Conservation (phyloP, 345 rosid species). For the Acer campestre region DNA sequence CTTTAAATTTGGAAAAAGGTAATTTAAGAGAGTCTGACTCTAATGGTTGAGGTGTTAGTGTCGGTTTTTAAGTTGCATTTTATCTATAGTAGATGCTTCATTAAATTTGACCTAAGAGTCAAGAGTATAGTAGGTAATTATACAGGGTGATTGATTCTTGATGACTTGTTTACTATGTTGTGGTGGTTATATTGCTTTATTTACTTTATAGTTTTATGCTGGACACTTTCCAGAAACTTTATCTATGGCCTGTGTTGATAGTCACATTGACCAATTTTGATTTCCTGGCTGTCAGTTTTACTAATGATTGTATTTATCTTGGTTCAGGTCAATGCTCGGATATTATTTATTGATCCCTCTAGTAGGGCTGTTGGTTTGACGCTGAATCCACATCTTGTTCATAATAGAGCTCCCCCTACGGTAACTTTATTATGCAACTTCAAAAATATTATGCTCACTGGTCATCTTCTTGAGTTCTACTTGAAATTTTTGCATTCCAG, state of each 20-base stretch:
- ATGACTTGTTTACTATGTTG: not conserved
- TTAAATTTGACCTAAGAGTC: too few relatives aligned
- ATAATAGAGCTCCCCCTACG: conserved; percentile 70
- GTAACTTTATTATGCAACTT: conserved; percentile 45
- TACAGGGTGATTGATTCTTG: not conserved
- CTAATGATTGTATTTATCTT: conserved; percentile 16
- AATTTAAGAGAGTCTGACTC: too few relatives aligned
- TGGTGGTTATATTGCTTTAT: conserved; percentile 8
- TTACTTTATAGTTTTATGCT: not conserved
- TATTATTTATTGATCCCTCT: conserved; percentile 87
- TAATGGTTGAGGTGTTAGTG: too few relatives aligned
- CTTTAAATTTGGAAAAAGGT: too few relatives aligned
- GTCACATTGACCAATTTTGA: not conserved
- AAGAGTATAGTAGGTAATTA: too few relatives aligned
- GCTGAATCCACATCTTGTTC: conserved; percentile 79
- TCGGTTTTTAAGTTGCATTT: too few relatives aligned
- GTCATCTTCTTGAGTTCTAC: not conserved
- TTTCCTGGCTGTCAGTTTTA: not conserved
- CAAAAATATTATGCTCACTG: not conserved
- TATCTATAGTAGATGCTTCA: too few relatives aligned
- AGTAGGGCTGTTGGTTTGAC: conserved; percentile 97
- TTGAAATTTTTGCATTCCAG: not conserved
- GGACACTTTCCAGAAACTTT: not conserved
- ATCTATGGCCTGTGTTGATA: not conserved
- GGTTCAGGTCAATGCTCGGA: conserved; percentile 83